Percentiles rank a stretch among this genome's conserved stretches.
phyloP scores from a whole-genome alignment of 2,329 filamentous ascomycete genomes.

The Fusarium albosuccineum region DNA sequence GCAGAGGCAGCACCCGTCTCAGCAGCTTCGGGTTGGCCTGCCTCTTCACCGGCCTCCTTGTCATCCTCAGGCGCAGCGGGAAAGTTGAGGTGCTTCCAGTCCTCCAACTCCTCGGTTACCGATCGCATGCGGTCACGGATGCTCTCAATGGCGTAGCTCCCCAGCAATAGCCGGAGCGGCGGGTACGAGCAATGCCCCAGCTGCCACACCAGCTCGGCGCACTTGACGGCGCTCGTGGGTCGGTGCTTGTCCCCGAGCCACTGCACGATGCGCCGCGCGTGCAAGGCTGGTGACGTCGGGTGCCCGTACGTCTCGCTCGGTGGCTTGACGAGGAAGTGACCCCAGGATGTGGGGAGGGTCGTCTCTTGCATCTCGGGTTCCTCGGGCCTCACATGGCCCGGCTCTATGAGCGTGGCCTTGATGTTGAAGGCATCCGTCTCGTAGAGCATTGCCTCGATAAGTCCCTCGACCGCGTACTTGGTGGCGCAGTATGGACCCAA shows the following conservation, averaged over 20 bases:
- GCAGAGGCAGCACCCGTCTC: conserved; percentile 17
- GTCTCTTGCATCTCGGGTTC: conserved; percentile 72
- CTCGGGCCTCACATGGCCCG: conserved; percentile 88
- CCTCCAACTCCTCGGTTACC: conserved; percentile 94
- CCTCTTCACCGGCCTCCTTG: conserved; percentile 39
- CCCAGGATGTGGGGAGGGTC: conserved; percentile 80
- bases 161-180: conserved; percentile 85
- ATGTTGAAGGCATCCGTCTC: conserved; percentile 93
- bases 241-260: conserved; percentile 90
- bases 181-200: conserved; percentile 95
- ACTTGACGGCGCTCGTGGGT: conserved; percentile 92
- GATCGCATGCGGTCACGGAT: conserved; percentile 89
- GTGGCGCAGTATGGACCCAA: conserved; percentile 95
- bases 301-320: conserved; percentile 85
- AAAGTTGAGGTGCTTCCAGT: conserved; percentile 90
- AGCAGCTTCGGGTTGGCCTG: conserved; percentile 16
- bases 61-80: conserved; percentile 51
- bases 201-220: conserved; percentile 94
- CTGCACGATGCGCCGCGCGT: conserved; percentile 91
- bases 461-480: conserved; percentile 95
- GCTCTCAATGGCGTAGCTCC: conserved; percentile 95
- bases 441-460: conserved; percentile 97
- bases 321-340: conserved; percentile 91
- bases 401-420: conserved; percentile 93
- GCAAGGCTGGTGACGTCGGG: conserved; percentile 83